Base-by-base conservation (phyloP, 2,329 filamentous ascomycete genomes). In the Penicillium sp. region DNA sequence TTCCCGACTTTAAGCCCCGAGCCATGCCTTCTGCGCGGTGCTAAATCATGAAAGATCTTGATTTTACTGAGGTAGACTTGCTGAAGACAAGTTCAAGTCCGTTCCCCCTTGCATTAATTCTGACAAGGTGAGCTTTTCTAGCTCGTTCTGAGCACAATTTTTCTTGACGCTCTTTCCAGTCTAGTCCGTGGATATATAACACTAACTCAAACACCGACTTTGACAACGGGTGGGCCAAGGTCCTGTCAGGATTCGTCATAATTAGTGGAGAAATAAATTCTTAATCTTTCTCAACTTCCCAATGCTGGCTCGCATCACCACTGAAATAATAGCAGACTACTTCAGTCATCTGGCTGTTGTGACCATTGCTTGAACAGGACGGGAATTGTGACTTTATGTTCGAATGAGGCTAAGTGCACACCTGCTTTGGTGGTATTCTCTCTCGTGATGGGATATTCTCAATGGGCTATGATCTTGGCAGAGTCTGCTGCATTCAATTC, bases 321-420 rank as follows among this genome's bases (percentile, higher is more conserved):
- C 83, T 0, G 80, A 80, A 0, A 64, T 82, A 8, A 59, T 85
- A 10, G 81, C 79, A 0, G 82, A 86, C 60, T 78, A 75, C 49
- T 74, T 73, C 43, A 81, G 82, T 13, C 33, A 24, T 4, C 0
- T 47, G 15, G 29, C 29, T 7, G 24, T 43, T 5, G 7, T 28
- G 5, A 43, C 74, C 7, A 68, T 69, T 4, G 73, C 70, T 31
- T 69, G 71, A 0, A 51, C 69, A 4, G 49, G 15, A 70, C 74
- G 1, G 73, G 68, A 4, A 66, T 78, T 6, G 54, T 75, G 15
- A 62, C 62, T 2, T 65, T 73, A 34, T 65, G 63, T 18, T 68
- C 67, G 70, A 69, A 71, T 38, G 60, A 53, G n/a, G 63, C 70
- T 18, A 47, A 64, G n/a, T 66, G 53, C 9, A 52, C 61, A 7